phyloP scores from a whole-genome alignment of 805 yeast species.

The Kazachstania bromeliacearum region DNA sequence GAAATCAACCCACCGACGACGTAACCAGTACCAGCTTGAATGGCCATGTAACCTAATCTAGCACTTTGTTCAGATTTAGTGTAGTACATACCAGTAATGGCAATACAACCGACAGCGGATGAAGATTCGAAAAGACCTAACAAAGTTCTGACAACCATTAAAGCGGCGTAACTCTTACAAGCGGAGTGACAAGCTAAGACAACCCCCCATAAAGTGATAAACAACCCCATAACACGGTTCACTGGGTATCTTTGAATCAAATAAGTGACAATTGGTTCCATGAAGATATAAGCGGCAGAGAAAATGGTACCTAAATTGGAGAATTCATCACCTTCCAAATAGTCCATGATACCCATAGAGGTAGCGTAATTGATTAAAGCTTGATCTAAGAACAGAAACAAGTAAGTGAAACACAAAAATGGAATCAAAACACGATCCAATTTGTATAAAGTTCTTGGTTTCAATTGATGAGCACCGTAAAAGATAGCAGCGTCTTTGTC shows the following conservation, averaged over 20 bases:
- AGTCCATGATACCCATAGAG: conserved; percentile 50
- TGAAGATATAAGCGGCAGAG: conserved; percentile 44
- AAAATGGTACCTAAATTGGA: conserved; percentile 46
- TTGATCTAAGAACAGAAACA: conserved; percentile 51
- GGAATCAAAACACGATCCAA: conserved; percentile 43
- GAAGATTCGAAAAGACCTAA: conserved; percentile 48
- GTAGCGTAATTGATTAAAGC: conserved; percentile 52
- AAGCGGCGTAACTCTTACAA: conserved; percentile 41
- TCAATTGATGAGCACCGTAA: conserved; percentile 19
- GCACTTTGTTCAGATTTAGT: conserved; percentile 42
- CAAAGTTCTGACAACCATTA: conserved; percentile 46
- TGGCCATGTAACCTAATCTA: conserved; percentile 48
- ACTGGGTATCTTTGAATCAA: conserved; percentile 45
- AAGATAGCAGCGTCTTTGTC: conserved; percentile 8
- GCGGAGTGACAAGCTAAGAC: conserved; percentile 45
- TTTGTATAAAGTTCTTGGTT: conserved; percentile 25
- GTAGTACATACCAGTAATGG: conserved; percentile 56
- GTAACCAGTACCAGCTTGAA: conserved; percentile 46
- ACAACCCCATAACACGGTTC: conserved; percentile 40
- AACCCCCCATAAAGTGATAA: conserved; percentile 46
- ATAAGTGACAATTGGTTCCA: conserved; percentile 42
- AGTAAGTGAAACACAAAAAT: conserved; percentile 43
- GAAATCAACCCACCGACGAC: conserved; percentile 39
- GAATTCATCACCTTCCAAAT: conserved; percentile 40
- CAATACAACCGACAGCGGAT: conserved; percentile 46